Conservation (phyloP, 768 basidiomycete genomes). For the Pisolithus microcarpus region DNA sequence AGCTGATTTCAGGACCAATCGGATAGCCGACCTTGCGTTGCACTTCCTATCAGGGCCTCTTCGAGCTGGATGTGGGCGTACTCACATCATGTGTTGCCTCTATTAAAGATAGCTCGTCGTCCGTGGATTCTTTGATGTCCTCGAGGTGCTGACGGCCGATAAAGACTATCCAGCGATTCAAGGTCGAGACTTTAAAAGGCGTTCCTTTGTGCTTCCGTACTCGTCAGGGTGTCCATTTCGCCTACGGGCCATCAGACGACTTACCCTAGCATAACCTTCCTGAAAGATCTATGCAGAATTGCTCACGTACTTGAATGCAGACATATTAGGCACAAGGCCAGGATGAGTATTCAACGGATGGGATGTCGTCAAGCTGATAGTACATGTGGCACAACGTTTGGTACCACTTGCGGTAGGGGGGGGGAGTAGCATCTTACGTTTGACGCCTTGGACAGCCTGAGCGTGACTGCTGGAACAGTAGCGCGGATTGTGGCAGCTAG, state of each 20-base stretch:
- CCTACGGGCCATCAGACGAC: neutral
- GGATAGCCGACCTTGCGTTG: neutral
- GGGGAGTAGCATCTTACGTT: neutral
- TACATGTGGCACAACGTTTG: neutral
- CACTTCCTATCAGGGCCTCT: neutral
- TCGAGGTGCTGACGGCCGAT: slow-evolving; percentile 27
- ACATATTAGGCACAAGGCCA: slow-evolving; percentile 22
- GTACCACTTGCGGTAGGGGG: neutral
- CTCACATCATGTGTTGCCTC: slow-evolving; percentile 29
- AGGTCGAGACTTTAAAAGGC: slow-evolving; percentile 26
- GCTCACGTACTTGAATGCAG: slow-evolving; percentile 7
- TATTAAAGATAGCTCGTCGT: slow-evolving; percentile 31
- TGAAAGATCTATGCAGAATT: slow-evolving; percentile 19
- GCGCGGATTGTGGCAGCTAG: too few relatives aligned
- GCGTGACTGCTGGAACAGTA: too few relatives aligned
- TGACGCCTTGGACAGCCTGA: neutral
- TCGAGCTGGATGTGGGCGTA: neutral
- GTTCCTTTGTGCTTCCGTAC: neutral
- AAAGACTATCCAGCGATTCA: slow-evolving; percentile 34
- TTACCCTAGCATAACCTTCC: slow-evolving; percentile 26
- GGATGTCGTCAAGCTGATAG: slow-evolving; percentile 13
- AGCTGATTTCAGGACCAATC: neutral
- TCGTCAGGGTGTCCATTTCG: neutral
- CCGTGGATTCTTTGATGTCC: slow-evolving; percentile 34
- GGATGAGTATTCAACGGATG: slow-evolving; percentile 19